These are phyloP conservation scores for Penicillium expansum DNA, from an alignment of 2,329 filamentous ascomycete genomes.

Conservation along the genomic window DNA sequence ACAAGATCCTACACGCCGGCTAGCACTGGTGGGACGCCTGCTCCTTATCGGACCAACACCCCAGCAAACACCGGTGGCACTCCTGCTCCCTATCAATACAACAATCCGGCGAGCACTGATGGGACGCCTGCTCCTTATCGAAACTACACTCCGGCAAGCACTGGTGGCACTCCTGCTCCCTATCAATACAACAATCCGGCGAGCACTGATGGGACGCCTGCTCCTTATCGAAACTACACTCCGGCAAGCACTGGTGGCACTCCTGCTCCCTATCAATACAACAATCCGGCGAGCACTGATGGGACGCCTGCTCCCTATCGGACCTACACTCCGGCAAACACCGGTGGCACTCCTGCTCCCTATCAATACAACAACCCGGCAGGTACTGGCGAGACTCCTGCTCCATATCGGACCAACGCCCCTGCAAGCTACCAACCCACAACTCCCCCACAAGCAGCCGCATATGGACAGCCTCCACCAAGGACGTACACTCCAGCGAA, in stretches of 20 bases:
- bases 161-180: too few species aligned
- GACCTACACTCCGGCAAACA: conserved; percentile 14
- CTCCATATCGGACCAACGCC: conserved; percentile 12
- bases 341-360: conserved; percentile 3
- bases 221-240: conserved; percentile 11
- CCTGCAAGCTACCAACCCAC: conserved; percentile 17
- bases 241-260: conserved; percentile 16
- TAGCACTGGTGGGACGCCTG: conserved; percentile 6
- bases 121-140: conserved; percentile 8
- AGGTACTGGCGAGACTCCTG: conserved; percentile 4
- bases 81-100: conserved; percentile 4
- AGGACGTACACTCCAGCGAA: conserved; percentile 19
- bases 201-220: conserved; percentile 4
- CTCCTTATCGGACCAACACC: conserved; percentile 13
- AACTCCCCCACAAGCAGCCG: conserved; percentile 7
- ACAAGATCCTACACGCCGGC: conserved; percentile 12
- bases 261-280: conserved; percentile 7
- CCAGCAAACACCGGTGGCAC: conserved; percentile 14
- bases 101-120: conserved; percentile 16
- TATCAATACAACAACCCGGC: conserved; percentile 17
- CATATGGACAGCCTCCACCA: conserved; percentile 2
- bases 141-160: conserved; percentile 18
- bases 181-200: conserved; percentile 17
- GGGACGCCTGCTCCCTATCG: conserved; percentile 7
- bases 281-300: conserved; percentile 12